Base-by-base conservation (phyloP, 2,329 filamentous ascomycete species). In the Claviceps pazoutovae region DNA sequence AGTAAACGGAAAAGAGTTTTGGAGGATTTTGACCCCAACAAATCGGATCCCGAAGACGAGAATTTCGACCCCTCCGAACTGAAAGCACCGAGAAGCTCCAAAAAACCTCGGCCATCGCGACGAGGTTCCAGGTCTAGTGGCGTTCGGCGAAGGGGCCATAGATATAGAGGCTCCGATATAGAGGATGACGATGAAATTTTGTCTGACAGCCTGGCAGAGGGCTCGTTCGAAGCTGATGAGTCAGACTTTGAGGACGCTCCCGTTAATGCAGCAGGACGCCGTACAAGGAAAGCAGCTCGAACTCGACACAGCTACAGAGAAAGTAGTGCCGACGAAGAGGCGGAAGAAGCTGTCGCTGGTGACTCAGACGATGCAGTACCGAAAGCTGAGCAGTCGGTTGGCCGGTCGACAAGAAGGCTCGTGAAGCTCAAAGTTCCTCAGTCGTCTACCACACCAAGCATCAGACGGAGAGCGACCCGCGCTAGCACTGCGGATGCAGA, bases 31-130 rank as follows among this genome's bases (percentile, higher is more conserved):
- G 81, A 84, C 63, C 79, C 78, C 3, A 83, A 83, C 63, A 76
- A 80, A 61, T 84, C 81, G 49, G 81, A 84, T 58, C 72, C 81
- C 2, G 75, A 80, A 48, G 81, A 84, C 61, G 79, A 80, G 57
- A 82, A 82, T 63, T 84, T 84, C 60, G 75, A 81, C 53, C 80
- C 80, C 16, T 61, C 64, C 21, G 71, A 74, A 57, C 70, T 66
- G 26, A 67, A 68, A 34, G 68, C 74, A 16, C 66, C 66, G 14
- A 69, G 69, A 53, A 65, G 56, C 54, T 65, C 65, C 51, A 75
- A 71, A 56, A 73, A 71, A 51, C 59, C 67, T 5, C 69, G 71
- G 23, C 63, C 69, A 34, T 64, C 69, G 5, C 67, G 30, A 34
- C 30, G 65, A 50, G 60, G 63, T 39, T 59, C 62, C 16, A 61